Conservation (phyloP, 2,329 filamentous ascomycete genomes). For the Hymenoscyphus occultus region DNA sequence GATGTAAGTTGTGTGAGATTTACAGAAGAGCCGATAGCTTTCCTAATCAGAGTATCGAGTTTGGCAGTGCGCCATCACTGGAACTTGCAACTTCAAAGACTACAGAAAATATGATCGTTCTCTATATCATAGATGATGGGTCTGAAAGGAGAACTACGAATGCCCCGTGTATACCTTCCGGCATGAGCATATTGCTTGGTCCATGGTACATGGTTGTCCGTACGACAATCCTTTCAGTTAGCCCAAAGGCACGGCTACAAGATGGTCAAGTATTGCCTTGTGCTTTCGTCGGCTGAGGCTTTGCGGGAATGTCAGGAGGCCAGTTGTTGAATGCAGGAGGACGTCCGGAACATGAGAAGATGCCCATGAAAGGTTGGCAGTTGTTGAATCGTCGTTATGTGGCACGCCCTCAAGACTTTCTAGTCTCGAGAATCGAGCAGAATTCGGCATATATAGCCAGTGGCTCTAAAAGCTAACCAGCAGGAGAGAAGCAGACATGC, state of each 20-base stretch:
- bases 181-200: too few relatives aligned
- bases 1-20: too few relatives aligned
- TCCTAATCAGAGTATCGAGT: conserved; percentile 43
- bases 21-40: conserved; percentile 13
- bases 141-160: conserved; percentile 43
- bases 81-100: conserved; percentile 46
- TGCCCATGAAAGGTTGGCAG: conserved; percentile 45
- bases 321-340: conserved; percentile 45
- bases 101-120: conserved; percentile 43
- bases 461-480: conserved; percentile 40
- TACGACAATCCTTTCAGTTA: conserved; percentile 44
- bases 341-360: conserved; percentile 45
- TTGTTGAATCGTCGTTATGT: conserved; percentile 42
- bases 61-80: conserved; percentile 47
- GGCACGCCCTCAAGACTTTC: conserved; percentile 42
- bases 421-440: conserved; percentile 43
- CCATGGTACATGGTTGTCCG: too few relatives aligned
- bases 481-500: conserved; percentile 38
- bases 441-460: conserved; percentile 42
- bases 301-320: conserved; percentile 45
- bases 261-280: conserved; percentile 46
- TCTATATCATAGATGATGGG: conserved; percentile 41
- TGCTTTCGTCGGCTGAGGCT: conserved; percentile 40
- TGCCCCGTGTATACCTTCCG: conserved; percentile 35
- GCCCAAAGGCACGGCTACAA: conserved; percentile 48